phyloP scores from a whole-genome alignment of 2,329 filamentous ascomycete species.

The Alternaria brassicicola region DNA sequence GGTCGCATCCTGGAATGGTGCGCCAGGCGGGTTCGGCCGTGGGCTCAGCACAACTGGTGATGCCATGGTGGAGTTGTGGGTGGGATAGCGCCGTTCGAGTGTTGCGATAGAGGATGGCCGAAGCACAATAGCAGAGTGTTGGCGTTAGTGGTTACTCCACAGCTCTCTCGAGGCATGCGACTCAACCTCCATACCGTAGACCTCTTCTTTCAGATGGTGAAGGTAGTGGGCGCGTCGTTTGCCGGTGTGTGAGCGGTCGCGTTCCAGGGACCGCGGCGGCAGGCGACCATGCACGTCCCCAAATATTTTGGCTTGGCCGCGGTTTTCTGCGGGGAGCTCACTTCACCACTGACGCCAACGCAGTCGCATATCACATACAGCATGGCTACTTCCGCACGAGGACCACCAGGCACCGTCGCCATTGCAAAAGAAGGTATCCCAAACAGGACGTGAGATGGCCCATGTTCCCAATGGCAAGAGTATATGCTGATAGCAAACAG shows the following conservation, averaged over 20 bases:
- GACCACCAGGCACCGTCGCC: slow-evolving; percentile 30
- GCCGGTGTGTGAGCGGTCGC: neutral
- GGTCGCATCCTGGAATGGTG: slow-evolving; percentile 17
- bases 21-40: slow-evolving; percentile 32
- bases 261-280: slow-evolving; percentile 1
- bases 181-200: slow-evolving; percentile 7
- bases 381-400: slow-evolving; percentile 37
- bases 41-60: slow-evolving; percentile 38
- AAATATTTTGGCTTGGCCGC: slow-evolving; percentile 23
- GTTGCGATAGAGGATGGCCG: neutral
- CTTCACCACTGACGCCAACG: slow-evolving; percentile 19
- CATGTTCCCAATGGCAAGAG: neutral
- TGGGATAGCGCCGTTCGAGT: neutral
- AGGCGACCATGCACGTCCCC: slow-evolving; percentile 20
- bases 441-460: slow-evolving; percentile 44
- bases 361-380: slow-evolving; percentile 10
- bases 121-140: neutral
- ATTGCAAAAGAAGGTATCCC: slow-evolving; percentile 28
- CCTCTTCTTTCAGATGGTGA: slow-evolving; percentile 5
- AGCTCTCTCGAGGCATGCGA: neutral
- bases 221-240: neutral
- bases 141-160: neutral
- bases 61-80: slow-evolving; percentile 24
- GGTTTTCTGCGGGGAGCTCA: slow-evolving; percentile 38
- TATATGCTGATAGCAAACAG: slow-evolving; percentile 53